These are phyloP conservation scores for Phytopythium mirpurense DNA, from an alignment of 352 stramenopile species.

Conservation along the genomic window DNA sequence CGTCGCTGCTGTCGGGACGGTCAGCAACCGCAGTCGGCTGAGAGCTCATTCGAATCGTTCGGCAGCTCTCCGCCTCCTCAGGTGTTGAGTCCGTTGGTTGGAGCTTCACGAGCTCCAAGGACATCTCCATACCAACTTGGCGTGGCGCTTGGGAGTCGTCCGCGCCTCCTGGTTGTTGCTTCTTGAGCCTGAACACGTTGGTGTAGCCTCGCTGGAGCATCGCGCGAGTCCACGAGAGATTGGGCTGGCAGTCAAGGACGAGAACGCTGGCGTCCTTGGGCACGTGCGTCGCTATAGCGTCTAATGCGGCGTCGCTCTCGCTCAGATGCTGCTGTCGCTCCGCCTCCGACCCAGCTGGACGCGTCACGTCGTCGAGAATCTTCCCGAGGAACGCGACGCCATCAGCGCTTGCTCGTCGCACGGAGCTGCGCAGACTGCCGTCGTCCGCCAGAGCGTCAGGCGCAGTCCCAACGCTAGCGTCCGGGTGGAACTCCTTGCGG, in stretches of 20 bases:
- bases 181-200: constrained; percentile 23
- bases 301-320: not conserved
- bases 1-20: not conserved
- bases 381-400: constrained; percentile 25
- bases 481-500: constrained; percentile 16
- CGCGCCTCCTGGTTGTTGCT: not conserved
- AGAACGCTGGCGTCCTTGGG: constrained; percentile 17
- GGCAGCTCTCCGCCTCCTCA: not conserved
- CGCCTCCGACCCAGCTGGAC: not conserved
- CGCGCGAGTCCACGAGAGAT: constrained; percentile 9
- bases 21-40: not conserved
- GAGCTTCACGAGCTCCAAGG: not conserved
- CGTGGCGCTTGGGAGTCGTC: not conserved
- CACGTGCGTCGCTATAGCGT: constrained; percentile 16
- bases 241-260: constrained; percentile 17
- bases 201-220: constrained; percentile 23
- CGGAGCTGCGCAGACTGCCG: constrained; percentile 4
- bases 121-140: too few species aligned
- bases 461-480: not conserved
- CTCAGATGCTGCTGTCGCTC: not conserved
- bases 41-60: not conserved
- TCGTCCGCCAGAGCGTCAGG: not conserved
- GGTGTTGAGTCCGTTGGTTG: not conserved
- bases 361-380: constrained; percentile 12
- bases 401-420: not conserved